Base-by-base conservation (phyloP, 179 eudicot genomes). In the Camellia oleifera region DNA sequence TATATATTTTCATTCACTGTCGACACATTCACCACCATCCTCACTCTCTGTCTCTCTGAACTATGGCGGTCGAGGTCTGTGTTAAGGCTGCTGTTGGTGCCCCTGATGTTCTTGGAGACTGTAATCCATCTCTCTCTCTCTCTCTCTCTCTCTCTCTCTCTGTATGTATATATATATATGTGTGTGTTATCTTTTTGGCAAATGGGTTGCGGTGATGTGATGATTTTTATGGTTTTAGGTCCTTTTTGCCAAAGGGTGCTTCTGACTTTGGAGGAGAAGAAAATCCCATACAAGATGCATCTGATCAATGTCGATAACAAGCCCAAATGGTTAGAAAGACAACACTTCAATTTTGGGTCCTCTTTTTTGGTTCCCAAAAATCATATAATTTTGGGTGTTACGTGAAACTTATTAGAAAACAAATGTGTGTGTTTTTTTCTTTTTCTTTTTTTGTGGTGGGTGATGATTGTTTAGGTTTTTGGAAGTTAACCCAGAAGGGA, bases 191-290 rank as follows among this genome's bases (percentile, higher is more conserved):
- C 5, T 61, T 20, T 61, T 9, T 17, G 20, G 7, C 20, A 61
- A 4, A 9, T 4, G 17, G 64, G 18, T 61, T 2, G 7, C n/a
- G 6, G 18, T 7, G 17, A 5, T 61, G 64, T 17, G 64, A 20
- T 18, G 58, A 42, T 42, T 26, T 62, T 57, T 70, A 46, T 74
- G 54, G 12, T 74, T 81, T 58, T 45, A 92, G 97, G 97, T 83
- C 97, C 98, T 13, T 93, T 92, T 80, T 40, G 80, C 72, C 80
- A 81, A 52, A 77, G 77, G 77, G 94, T 89, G 40, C 88, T 91
- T 23, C 77, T 93, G 65, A 93, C 92, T 13, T 79, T 93, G 87
- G 98, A 93, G 82, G 98, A 91, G 86, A 95, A 95, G 91, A 87
- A 90, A 60, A 53, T 95, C 40, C 86, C 94, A 8, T 95, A 95